phyloP scores from a whole-genome alignment of 345 rosid genomes.

The Eucalyptus pauciflora region DNA sequence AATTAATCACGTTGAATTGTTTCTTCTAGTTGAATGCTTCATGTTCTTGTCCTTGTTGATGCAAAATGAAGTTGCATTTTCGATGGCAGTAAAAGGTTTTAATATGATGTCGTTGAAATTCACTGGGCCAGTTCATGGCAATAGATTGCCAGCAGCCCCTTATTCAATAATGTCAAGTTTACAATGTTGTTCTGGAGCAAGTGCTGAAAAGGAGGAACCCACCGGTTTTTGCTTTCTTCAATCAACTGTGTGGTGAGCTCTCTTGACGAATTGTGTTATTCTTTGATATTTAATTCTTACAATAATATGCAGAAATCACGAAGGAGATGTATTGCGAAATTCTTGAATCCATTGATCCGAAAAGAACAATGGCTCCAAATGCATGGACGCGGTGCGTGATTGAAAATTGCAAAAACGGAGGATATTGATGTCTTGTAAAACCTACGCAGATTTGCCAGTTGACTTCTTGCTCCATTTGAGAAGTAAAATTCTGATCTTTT shows the following conservation, averaged over 20 bases:
- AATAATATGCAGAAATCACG: conserved; percentile 35
- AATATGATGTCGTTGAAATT: too few relatives aligned
- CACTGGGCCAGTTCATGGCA: too few relatives aligned
- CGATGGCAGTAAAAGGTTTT: not conserved
- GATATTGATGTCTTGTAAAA: conserved; percentile 47
- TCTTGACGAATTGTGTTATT: not conserved
- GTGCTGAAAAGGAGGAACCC: conserved; percentile 5
- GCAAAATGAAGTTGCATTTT: not conserved
- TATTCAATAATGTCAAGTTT: conserved; percentile 6
- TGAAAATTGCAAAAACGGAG: conserved; percentile 34
- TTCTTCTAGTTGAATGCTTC: not conserved
- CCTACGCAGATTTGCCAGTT: not conserved
- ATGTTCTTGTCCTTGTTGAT: not conserved
- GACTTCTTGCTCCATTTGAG: not conserved
- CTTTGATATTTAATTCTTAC: not conserved
- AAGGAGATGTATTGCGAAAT: conserved; percentile 56
- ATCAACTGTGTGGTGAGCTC: not conserved
- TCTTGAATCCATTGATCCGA: conserved; percentile 48
- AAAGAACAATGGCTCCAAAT: conserved; percentile 66
- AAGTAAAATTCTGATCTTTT: not conserved
- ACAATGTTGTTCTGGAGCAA: conserved; percentile 17
- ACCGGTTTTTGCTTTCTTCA: conserved; percentile 19
- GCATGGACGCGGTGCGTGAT: conserved; percentile 71
- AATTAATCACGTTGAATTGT: too few relatives aligned
- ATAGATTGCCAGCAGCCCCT: not conserved